Conservation (phyloP, 805 yeast genomes). For the Saccharomyces mikatae region DNA sequence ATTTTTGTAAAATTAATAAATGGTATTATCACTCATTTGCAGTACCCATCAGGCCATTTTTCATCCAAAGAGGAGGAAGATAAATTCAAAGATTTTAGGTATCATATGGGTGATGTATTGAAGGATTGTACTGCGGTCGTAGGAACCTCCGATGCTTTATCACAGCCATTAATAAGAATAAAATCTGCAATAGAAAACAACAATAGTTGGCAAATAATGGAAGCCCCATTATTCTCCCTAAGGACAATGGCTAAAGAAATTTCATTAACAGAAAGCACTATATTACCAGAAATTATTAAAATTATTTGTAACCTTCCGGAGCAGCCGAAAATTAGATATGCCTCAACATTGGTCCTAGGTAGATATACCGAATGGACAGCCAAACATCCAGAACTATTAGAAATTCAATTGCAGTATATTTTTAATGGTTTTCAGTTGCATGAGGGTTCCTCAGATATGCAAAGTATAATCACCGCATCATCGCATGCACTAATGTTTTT, state of each 20-base stretch:
- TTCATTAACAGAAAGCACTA: conserved; percentile 50
- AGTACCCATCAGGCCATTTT: conserved; percentile 62
- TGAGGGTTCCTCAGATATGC: conserved; percentile 17
- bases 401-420: conserved; percentile 76
- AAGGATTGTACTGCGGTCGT: conserved; percentile 91
- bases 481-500: conserved; percentile 90
- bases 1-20: conserved; percentile 22
- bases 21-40: conserved; percentile 53
- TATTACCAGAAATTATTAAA: conserved; percentile 57
- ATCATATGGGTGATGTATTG: conserved; percentile 95
- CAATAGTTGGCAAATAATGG: conserved; percentile 71
- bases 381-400: conserved; percentile 72
- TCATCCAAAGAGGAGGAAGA: conserved; percentile 78
- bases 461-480: conserved; percentile 65
- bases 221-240: conserved; percentile 82
- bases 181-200: conserved; percentile 30
- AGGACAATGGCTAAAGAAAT: conserved; percentile 94
- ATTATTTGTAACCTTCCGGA: conserved; percentile 66
- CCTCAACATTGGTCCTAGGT: conserved; percentile 90
- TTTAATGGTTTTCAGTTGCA: conserved; percentile 54
- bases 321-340: conserved; percentile 79
- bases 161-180: conserved; percentile 60
- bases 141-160: conserved; percentile 64
- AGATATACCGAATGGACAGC: conserved; percentile 94
- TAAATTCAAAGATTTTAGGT: conserved; percentile 86